Evolutionary conservation across 75 land plant species (phyloP), one percentile per base, ranked within the genome.

Genomic region (Ceratopteris richardii): DNA sequence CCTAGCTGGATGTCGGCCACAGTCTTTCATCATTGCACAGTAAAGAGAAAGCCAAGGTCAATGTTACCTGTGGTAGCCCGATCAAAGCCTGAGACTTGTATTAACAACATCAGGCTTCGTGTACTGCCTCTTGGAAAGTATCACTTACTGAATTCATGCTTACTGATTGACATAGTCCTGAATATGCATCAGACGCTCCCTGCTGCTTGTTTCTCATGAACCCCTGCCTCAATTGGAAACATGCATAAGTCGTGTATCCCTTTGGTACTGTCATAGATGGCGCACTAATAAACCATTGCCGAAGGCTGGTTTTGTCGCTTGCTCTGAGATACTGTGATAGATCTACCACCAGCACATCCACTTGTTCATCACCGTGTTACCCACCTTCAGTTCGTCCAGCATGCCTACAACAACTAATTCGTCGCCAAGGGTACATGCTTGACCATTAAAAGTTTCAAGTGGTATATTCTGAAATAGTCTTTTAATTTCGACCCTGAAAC

Each of bases 31-130:
- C n/a, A n/a, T n/a, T n/a, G n/a, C 11, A 81, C 40, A 17, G 96
- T 87, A 54, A 66, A 77, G 72, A 94, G 83, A 83, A 94, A 72
- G 48, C 91, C 98, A 31, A 94, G 51, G 36, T 94, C 98, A 9
- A 94, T 83, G 2, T 90, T 75, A 21, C 90, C 96, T 7, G 66
- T 25, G 10, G 72, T 75, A 17, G 68, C 25, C 9, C 68, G 76
- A 59, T 94, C 98, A 66, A 94, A 63, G 1, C 83, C 74, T 7
- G 18, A 94, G 61, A 25, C 67, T 81, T 67, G 86, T 85, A 56
- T 94, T 86, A 44, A 94, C 71, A 0, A 83, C 91, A 39, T 86
- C 91, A 7, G 98, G 82, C 61, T 77, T 78, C 50, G 90, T 72
- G 51, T 73, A 81, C 24, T 51, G 61, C 51, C 72, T 73, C 25